These are phyloP conservation scores for Tinospora cordifolia DNA, from an alignment of 164 flowering plant species.

Conservation along the genomic window DNA sequence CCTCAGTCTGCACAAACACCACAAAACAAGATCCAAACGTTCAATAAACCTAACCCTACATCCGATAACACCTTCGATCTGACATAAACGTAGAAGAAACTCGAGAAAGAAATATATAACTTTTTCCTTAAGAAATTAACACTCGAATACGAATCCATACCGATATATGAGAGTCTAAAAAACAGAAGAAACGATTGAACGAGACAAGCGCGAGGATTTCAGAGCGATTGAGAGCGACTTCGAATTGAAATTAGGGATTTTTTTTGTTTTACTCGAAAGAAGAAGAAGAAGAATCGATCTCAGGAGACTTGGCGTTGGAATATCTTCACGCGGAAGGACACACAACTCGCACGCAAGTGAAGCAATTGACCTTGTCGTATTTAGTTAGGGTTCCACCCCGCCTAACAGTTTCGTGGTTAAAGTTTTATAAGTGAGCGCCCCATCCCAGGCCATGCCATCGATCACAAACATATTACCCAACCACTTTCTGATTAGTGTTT, in stretches of 20 bases:
- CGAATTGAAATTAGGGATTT: neutral
- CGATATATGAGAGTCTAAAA: neutral
- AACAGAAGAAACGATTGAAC: neutral
- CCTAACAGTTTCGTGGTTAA: too few species aligned
- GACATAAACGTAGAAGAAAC: neutral
- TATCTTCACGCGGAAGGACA: neutral
- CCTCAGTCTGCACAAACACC: constrained; percentile 1
- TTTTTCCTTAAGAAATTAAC: neutral
- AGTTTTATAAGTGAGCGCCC: too few species aligned
- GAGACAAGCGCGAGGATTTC: neutral
- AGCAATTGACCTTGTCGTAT: neutral
- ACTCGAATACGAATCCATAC: neutral
- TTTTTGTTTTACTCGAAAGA: neutral
- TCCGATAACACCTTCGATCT: neutral
- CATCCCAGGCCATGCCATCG: too few species aligned
- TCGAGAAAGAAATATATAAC: neutral
- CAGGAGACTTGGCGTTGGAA: neutral
- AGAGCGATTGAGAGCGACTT: neutral
- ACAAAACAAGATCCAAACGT: neutral
- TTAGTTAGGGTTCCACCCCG: neutral
- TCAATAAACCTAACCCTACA: neutral
- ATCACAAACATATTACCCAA: too few species aligned
- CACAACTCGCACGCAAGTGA: neutral
- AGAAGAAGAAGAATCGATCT: neutral
- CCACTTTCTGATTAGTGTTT: too few species aligned